phyloP scores from a whole-genome alignment of 2,329 filamentous ascomycete genomes.

The Fonsecaea monophora region DNA sequence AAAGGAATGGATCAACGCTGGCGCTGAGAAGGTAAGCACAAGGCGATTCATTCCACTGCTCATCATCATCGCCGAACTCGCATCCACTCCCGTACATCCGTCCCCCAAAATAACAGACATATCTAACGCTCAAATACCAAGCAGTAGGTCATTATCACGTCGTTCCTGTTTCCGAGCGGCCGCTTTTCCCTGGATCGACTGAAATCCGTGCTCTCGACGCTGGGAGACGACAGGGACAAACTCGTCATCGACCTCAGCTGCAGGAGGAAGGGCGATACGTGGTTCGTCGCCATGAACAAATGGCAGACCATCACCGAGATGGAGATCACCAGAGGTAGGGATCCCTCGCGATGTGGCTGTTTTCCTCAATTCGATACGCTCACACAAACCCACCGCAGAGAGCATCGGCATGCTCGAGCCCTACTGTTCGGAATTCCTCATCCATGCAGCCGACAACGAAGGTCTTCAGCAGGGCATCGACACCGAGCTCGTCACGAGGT shows the following conservation, averaged over 20 bases:
- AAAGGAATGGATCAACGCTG: slow-evolving; percentile 80
- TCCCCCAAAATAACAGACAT: background rate
- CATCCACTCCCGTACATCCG: background rate
- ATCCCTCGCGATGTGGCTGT: background rate
- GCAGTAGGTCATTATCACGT: slow-evolving; percentile 91
- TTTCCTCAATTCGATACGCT: background rate
- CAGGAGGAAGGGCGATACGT: slow-evolving; percentile 74
- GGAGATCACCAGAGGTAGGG: slow-evolving; percentile 82
- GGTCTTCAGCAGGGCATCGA: slow-evolving; percentile 92
- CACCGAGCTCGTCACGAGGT: slow-evolving; percentile 75
- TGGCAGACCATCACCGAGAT: slow-evolving; percentile 99
- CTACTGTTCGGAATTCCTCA: slow-evolving; percentile 94
- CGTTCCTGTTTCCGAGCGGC: slow-evolving; percentile 85
- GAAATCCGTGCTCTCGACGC: slow-evolving; percentile 72
- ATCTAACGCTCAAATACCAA: background rate
- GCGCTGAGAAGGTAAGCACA: slow-evolving; percentile 80
- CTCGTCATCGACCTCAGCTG: slow-evolving; percentile 96
- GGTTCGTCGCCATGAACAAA: slow-evolving; percentile 99
- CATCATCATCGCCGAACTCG: background rate
- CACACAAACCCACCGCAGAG: slow-evolving; percentile 57
- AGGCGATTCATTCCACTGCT: slow-evolving; percentile 21
- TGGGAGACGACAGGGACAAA: slow-evolving; percentile 76
- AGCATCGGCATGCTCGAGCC: slow-evolving; percentile 82
- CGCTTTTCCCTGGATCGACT: slow-evolving; percentile 80
- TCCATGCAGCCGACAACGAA: slow-evolving; percentile 96